A percentile compares a stretch with the other conserved stretches of the same genome.
Evolutionary conservation across 2,329 filamentous ascomycete genomes (phyloP).

Genomic region (Claviceps monticola): DNA sequence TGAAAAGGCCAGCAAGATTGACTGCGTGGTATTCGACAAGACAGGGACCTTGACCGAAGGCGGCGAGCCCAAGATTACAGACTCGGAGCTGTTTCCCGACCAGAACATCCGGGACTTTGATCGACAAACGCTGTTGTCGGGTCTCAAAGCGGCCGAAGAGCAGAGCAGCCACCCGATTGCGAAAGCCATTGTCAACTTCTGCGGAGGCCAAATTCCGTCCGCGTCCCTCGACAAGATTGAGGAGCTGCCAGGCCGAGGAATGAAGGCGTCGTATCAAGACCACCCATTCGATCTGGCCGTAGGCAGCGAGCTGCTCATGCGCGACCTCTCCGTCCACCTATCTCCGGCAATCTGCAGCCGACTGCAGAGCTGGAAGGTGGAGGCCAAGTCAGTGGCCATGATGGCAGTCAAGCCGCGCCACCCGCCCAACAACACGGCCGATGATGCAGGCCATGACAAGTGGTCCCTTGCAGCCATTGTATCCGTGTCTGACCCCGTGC

Average conservation of each 20-base stretch:
- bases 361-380: constrained; percentile 43
- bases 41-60: constrained; percentile 69
- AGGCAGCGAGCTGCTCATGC: constrained; percentile 61
- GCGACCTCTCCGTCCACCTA: constrained; percentile 29
- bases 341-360: constrained; percentile 18
- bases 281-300: constrained; percentile 41
- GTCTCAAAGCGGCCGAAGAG: constrained; percentile 49
- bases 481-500: constrained; percentile 68
- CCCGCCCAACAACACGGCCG: neutral
- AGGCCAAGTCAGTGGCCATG: constrained; percentile 52
- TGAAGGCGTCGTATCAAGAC: constrained; percentile 40
- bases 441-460: neutral
- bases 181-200: constrained; percentile 53
- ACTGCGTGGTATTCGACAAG: constrained; percentile 79
- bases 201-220: constrained; percentile 24
- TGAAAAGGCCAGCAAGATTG: constrained; percentile 65
- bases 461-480: constrained; percentile 51
- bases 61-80: constrained; percentile 56
- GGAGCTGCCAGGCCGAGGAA: constrained; percentile 58
- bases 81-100: constrained; percentile 29
- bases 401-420: constrained; percentile 28
- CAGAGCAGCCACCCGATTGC: constrained; percentile 65
- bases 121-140: constrained; percentile 29
- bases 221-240: constrained; percentile 32
- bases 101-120: constrained; percentile 10